A percentile compares a stretch with the other conserved stretches of the same genome.
These are phyloP conservation scores for Boletus rubropictus DNA, from an alignment of 768 basidiomycete genomes.

Conservation along the genomic window DNA sequence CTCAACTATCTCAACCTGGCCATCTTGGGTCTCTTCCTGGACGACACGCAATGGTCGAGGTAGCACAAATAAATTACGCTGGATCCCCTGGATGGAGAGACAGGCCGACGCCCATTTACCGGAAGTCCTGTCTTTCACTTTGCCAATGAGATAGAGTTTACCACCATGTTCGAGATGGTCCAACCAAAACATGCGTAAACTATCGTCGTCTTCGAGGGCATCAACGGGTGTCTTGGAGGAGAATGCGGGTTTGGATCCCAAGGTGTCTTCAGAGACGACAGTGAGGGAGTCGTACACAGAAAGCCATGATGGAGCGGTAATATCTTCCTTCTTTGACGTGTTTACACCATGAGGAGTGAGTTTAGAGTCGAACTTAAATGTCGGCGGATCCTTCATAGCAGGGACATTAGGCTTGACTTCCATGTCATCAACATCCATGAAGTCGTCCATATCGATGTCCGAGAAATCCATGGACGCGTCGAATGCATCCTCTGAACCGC, in stretches of 20 bases:
- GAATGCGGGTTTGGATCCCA: conserved; percentile 41
- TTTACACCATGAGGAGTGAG: not conserved
- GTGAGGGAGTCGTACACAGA: conserved; percentile 68
- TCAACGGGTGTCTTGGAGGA: conserved; percentile 40
- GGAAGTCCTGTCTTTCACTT: conserved; percentile 73
- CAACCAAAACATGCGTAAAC: conserved; percentile 90
- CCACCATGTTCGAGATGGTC: conserved; percentile 89
- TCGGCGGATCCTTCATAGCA: conserved; percentile 16
- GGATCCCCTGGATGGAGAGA: conserved; percentile 74
- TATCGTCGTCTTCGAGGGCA: conserved; percentile 78
- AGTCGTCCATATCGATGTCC: conserved; percentile 52
- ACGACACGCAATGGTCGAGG: conserved; percentile 63
- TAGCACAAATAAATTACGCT: conserved; percentile 88
- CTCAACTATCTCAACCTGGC: conserved; percentile 41
- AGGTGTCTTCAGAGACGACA: conserved; percentile 53
- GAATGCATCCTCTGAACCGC: conserved; percentile 45
- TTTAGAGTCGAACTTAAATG: conserved; percentile 12
- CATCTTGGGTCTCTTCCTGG: conserved; percentile 28
- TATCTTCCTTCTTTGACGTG: conserved; percentile 41
- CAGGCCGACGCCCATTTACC: conserved; percentile 75
- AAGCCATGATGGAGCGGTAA: conserved; percentile 58
- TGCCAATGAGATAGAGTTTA: conserved; percentile 83
- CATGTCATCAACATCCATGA: conserved; percentile 56
- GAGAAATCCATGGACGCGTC: conserved; percentile 47
- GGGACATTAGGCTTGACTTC: conserved; percentile 39